Evolutionary conservation across 495 filamentous ascomycete genomes (phyloP).

Genomic region (Penicillium crystallinum): DNA sequence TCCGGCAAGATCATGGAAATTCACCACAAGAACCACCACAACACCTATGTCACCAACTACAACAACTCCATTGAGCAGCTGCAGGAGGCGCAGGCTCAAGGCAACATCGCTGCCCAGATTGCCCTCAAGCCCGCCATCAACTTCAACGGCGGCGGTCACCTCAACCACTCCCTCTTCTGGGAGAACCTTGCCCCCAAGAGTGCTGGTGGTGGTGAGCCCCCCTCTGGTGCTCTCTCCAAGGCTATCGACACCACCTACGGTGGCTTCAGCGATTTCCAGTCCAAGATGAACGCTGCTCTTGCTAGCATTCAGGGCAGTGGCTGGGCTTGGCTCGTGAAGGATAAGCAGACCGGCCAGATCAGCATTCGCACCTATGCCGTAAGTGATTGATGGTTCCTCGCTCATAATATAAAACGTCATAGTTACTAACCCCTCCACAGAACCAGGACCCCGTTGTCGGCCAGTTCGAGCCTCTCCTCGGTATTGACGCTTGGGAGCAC

Average conservation of each 20-base stretch:
- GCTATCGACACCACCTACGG: conserved; percentile 78
- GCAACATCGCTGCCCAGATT: conserved; percentile 62
- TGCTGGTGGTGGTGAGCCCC: conserved; percentile 70
- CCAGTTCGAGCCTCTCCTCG: conserved; percentile 78
- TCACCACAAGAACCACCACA: conserved; percentile 66
- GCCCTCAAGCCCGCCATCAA: conserved; percentile 82
- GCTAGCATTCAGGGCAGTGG: conserved; percentile 90
- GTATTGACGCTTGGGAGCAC: conserved; percentile 98
- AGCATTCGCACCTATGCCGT: conserved; percentile 72
- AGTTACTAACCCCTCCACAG: conserved; percentile 27
- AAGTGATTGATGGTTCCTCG: conserved; percentile 15
- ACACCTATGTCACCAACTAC: conserved; percentile 65
- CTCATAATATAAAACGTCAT: not conserved
- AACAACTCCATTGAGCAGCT: conserved; percentile 58
- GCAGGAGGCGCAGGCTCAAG: conserved; percentile 46
- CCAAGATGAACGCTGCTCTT: conserved; percentile 69
- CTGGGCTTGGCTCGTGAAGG: conserved; percentile 92
- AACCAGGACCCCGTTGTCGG: conserved; percentile 94
- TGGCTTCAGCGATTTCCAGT: conserved; percentile 66
- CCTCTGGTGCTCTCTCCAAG: conserved; percentile 55
- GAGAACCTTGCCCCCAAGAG: conserved; percentile 77
- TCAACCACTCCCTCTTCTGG: conserved; percentile 94
- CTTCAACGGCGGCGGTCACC: conserved; percentile 93
- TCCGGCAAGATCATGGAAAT: conserved; percentile 98
- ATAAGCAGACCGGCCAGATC: conserved; percentile 68